Evolutionary conservation across 148 eudicot genomes (phyloP).

Genomic region (Bassia scoparia): DNA sequence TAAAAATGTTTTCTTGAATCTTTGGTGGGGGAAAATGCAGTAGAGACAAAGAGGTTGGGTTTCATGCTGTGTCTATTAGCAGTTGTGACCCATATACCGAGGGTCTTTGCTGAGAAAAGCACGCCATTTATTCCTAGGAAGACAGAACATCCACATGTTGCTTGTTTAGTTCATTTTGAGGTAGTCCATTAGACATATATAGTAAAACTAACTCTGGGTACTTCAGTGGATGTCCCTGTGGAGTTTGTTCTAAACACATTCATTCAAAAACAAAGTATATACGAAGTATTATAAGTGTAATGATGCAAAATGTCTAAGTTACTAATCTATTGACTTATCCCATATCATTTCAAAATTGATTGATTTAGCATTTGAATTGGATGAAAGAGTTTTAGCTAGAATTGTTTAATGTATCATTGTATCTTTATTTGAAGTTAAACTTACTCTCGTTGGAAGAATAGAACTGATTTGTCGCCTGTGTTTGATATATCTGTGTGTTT

Average conservation of each 20-base stretch:
- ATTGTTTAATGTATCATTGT: no score
- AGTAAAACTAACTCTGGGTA: neutral
- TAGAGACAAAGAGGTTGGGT: neutral
- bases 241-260: neutral
- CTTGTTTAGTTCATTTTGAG: neutral
- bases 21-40: neutral
- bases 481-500: no score
- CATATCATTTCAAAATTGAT: neutral
- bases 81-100: neutral
- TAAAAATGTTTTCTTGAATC: neutral
- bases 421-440: no score
- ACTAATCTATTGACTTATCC: neutral
- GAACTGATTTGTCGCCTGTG: no score
- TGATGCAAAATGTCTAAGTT: neutral
- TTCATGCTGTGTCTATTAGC: neutral
- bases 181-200: neutral
- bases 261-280: neutral
- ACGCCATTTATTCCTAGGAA: neutral
- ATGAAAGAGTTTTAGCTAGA: neutral
- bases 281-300: neutral
- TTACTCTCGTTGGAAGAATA: no score
- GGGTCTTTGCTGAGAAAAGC: neutral
- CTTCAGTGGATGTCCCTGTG: neutral
- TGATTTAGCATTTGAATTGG: neutral
- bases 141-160: neutral